phyloP scores from a whole-genome alignment of 192 early-diverging fungal genomes.

The Rhizoclosmatium globosum region DNA sequence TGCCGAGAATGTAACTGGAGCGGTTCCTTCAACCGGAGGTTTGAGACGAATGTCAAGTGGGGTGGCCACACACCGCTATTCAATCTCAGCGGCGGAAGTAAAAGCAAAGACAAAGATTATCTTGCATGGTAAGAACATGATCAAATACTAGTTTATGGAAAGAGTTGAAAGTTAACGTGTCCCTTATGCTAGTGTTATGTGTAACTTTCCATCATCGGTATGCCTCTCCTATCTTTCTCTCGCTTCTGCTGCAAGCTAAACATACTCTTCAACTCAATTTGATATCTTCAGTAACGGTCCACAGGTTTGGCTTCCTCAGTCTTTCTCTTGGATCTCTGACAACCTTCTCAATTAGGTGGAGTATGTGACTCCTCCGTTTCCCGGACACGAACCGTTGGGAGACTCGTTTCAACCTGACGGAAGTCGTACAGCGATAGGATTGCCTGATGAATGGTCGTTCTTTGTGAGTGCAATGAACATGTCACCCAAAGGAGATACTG shows the following conservation, averaged over 20 bases:
- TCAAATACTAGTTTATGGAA: not conserved
- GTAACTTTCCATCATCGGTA: slow-evolving; percentile 63
- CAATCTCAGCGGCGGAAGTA: not conserved
- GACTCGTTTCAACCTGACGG: slow-evolving; percentile 27
- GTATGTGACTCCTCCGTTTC: slow-evolving; percentile 60
- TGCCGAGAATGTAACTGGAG: too few species aligned
- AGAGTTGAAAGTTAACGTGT: not conserved
- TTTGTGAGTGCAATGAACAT: slow-evolving; percentile 44
- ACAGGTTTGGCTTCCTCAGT: slow-evolving; percentile 37
- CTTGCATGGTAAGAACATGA: not conserved
- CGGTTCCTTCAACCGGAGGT: too few species aligned
- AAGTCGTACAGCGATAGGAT: slow-evolving; percentile 50
- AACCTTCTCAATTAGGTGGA: slow-evolving; percentile 43
- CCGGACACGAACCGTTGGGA: slow-evolving; percentile 33
- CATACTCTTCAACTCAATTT: not conserved
- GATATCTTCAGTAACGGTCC: slow-evolving; percentile 54
- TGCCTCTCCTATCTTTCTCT: slow-evolving; percentile 1
- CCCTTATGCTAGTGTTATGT: slow-evolving; percentile 47
- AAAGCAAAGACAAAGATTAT: not conserved
- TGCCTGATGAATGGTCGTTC: slow-evolving; percentile 86
- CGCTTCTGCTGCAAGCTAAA: not conserved
- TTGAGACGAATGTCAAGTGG: not conserved
- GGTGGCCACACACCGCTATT: not conserved
- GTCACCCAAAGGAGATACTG: too few species aligned
- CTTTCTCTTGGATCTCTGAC: not conserved